phyloP scores from a whole-genome alignment of 1,284 basidiomycete genomes.

The Trichosporon sp. region DNA sequence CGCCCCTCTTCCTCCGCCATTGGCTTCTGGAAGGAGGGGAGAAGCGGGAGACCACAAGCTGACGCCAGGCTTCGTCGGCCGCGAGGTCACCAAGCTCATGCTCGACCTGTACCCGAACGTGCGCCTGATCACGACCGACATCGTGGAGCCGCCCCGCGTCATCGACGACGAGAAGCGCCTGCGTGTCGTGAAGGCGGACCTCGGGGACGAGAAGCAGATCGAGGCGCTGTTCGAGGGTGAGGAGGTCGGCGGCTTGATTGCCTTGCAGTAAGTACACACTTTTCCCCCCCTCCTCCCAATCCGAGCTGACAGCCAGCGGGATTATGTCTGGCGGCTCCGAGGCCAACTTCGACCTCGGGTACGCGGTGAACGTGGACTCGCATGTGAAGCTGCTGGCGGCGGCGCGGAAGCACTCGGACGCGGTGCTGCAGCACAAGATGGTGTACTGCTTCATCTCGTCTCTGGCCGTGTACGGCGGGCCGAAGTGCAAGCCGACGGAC shows the following conservation, averaged over 20 bases:
- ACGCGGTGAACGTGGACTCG: conserved; percentile 60
- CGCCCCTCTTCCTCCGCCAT: too few relatives aligned
- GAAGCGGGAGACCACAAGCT: not conserved
- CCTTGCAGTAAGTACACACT: conserved; percentile 43
- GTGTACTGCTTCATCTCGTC: conserved; percentile 62
- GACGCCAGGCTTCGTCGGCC: conserved; percentile 46
- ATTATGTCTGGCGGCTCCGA: conserved; percentile 67
- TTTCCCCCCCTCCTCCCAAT: too few relatives aligned
- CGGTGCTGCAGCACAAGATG: conserved; percentile 35
- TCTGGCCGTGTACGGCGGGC: conserved; percentile 62
- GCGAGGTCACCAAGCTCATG: conserved; percentile 48
- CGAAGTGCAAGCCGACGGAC: conserved; percentile 51
- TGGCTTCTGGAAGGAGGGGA: not conserved
- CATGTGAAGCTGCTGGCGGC: conserved; percentile 57
- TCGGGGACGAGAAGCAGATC: conserved; percentile 53
- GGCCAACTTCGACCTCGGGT: conserved; percentile 60
- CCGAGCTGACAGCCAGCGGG: conserved; percentile 44
- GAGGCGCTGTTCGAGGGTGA: conserved; percentile 50
- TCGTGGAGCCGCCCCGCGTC: conserved; percentile 54
- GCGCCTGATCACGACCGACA: conserved; percentile 58
- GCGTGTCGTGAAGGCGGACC: conserved; percentile 54
- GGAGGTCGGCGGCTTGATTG: conserved; percentile 46
- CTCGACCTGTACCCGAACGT: conserved; percentile 52
- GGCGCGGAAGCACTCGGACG: conserved; percentile 50
- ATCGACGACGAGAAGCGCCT: conserved; percentile 44